A percentile compares a stretch with the other conserved stretches of the same genome.
Evolutionary conservation across 2,329 filamentous ascomycete species (phyloP).

Genomic region (Akanthomyces dipterigenus): DNA sequence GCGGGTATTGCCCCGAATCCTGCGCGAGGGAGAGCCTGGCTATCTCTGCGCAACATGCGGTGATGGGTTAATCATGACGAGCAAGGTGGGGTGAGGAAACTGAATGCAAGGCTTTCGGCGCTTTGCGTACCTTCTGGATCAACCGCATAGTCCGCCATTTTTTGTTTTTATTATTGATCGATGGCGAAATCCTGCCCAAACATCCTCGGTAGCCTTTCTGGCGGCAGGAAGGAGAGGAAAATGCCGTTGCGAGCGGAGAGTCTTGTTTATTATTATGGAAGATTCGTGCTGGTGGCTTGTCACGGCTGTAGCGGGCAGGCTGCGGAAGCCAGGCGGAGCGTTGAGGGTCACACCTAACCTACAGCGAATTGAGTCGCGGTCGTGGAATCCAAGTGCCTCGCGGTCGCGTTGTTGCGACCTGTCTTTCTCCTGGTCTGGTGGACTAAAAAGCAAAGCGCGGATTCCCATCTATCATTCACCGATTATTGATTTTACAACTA

Average conservation of each 20-base stretch:
- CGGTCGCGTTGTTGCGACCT: not conserved
- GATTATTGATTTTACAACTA: not conserved
- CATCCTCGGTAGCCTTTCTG: slow-evolving; percentile 8
- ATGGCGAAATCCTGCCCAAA: not conserved
- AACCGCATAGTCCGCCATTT: slow-evolving; percentile 30
- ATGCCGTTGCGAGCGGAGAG: not conserved
- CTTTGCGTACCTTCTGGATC: slow-evolving; percentile 27
- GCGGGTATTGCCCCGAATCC: slow-evolving; percentile 27
- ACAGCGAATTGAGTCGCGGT: not conserved
- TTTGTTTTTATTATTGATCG: not conserved
- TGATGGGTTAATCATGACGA: slow-evolving; percentile 2
- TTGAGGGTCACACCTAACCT: not conserved
- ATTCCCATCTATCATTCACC: not conserved
- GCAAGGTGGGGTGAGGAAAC: slow-evolving; percentile 1
- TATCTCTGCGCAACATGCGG: slow-evolving; percentile 28
- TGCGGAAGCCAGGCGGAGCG: not conserved
- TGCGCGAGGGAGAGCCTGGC: slow-evolving; percentile 34
- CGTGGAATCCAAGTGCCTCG: not conserved
- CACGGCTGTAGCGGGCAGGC: not conserved
- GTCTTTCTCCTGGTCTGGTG: not conserved
- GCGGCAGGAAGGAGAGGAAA: not conserved
- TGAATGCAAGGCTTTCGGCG: not conserved
- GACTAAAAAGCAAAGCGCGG: no score
- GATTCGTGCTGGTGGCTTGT: slow-evolving; percentile 5
- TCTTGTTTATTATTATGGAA: slow-evolving; percentile 7